Evolutionary conservation across 176 grass and related monocot genomes (phyloP).

Genomic region (Cocos nucifera): DNA sequence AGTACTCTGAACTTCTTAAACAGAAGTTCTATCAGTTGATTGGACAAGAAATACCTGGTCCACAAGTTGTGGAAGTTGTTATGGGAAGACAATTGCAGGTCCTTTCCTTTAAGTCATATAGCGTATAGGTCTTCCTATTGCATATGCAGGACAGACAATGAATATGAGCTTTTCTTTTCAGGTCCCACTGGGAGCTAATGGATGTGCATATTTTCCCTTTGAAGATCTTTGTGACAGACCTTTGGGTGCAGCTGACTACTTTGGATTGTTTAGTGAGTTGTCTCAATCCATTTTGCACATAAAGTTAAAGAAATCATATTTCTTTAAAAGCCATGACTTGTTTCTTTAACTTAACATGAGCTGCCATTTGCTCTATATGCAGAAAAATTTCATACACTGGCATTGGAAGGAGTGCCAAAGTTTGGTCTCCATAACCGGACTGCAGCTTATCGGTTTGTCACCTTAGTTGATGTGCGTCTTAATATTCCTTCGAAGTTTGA

Average conservation of each 20-base stretch:
- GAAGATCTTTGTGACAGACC: slow-evolving; percentile 91
- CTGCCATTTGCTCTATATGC: slow-evolving; percentile 7
- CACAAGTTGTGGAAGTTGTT: slow-evolving; percentile 71
- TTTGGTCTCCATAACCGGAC: slow-evolving; percentile 78
- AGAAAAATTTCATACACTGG: slow-evolving; percentile 90
- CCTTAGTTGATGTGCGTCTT: slow-evolving; percentile 77
- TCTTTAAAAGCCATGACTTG: no score
- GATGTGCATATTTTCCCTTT: slow-evolving; percentile 84
- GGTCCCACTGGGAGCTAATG: slow-evolving; percentile 76
- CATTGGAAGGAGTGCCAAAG: slow-evolving; percentile 72
- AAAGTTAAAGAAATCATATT: not conserved
- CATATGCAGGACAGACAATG: no score
- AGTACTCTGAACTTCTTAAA: slow-evolving; percentile 51
- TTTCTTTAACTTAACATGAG: no score
- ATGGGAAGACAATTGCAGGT: slow-evolving; percentile 94
- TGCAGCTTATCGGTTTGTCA: slow-evolving; percentile 81
- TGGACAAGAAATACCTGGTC: slow-evolving; percentile 54
- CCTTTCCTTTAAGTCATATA: slow-evolving; percentile 6
- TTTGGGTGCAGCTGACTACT: slow-evolving; percentile 92
- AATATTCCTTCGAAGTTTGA: not conserved
- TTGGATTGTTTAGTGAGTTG: slow-evolving; percentile 81
- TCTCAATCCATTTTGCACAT: slow-evolving; percentile 9
- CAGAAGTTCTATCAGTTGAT: slow-evolving; percentile 68
- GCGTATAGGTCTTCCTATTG: no score
- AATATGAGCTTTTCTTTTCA: slow-evolving; percentile 6